Conservation (phyloP, 179 eudicot genomes). For the Actinidia chinensis region DNA sequence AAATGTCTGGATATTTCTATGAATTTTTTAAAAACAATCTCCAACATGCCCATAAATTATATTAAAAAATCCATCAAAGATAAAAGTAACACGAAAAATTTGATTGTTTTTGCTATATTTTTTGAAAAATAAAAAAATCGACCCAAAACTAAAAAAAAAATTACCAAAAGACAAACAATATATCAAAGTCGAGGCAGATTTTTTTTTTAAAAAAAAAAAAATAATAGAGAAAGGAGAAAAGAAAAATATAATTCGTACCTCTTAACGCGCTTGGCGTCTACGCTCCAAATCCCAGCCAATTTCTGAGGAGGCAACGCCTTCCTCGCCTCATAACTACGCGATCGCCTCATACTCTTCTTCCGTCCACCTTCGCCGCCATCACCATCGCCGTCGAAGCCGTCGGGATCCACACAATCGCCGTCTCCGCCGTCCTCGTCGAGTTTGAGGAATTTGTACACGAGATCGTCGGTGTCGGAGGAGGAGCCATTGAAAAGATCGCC, state of each 20-base stretch:
- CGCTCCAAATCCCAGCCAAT: slow-evolving; percentile 59
- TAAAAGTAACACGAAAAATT: too few species aligned
- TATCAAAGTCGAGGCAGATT: too few species aligned
- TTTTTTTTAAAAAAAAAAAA: not conserved
- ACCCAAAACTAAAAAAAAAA: too few species aligned
- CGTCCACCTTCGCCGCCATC: slow-evolving; percentile 17
- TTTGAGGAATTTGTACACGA: slow-evolving; percentile 53
- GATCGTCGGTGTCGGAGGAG: slow-evolving; percentile 32
- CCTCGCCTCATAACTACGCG: slow-evolving; percentile 41
- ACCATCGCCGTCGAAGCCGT: not conserved
- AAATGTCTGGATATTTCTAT: too few species aligned
- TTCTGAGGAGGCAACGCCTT: slow-evolving; percentile 60
- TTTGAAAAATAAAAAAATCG: too few species aligned
- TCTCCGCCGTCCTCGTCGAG: slow-evolving; percentile 24
- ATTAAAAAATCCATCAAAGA: too few species aligned
- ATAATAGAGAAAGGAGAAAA: too few species aligned
- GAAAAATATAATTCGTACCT: slow-evolving; percentile 30
- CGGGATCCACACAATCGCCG: not conserved
- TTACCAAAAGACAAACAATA: too few species aligned
- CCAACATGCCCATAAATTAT: too few species aligned
- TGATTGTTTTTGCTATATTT: too few species aligned
- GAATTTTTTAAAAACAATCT: too few species aligned
- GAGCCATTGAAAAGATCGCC: slow-evolving; percentile 13
- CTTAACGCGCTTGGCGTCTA: slow-evolving; percentile 69
- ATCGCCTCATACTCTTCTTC: not conserved